Conservation (phyloP, 2,329 filamentous ascomycete species). For the Blastomyces gilchristii region DNA sequence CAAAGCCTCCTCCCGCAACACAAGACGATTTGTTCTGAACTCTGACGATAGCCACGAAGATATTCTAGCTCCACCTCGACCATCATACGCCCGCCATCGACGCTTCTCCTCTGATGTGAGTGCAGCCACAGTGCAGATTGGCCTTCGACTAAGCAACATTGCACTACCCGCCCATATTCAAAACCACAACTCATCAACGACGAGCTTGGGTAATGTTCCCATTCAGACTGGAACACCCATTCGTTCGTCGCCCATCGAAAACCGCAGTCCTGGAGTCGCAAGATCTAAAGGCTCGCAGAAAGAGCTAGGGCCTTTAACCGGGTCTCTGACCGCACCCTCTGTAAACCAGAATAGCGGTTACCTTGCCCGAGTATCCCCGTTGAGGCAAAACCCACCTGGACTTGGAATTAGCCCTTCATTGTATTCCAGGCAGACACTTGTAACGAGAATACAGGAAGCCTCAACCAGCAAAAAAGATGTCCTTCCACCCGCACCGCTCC, state of each 20-base stretch:
- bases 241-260: neutral
- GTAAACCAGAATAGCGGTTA: neutral
- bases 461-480: neutral
- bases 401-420: neutral
- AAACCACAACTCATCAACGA: constrained; percentile 2
- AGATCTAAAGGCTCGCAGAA: neutral
- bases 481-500: neutral
- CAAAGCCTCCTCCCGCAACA: constrained; percentile 10
- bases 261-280: neutral
- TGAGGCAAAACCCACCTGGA: neutral
- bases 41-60: constrained; percentile 13
- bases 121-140: constrained; percentile 21
- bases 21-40: constrained; percentile 12
- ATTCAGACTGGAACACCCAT: neutral
- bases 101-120: constrained; percentile 19
- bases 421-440: neutral
- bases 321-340: neutral
- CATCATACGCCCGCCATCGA: constrained; percentile 16
- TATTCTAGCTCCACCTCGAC: constrained; percentile 15
- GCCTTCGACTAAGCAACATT: constrained; percentile 20
- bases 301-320: neutral
- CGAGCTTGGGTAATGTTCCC: neutral
- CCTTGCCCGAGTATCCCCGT: neutral
- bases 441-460: neutral
- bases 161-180: constrained; percentile 8